These are phyloP conservation scores for Neonectria faginata DNA, from an alignment of 2,329 filamentous ascomycete species.

Conservation along the genomic window DNA sequence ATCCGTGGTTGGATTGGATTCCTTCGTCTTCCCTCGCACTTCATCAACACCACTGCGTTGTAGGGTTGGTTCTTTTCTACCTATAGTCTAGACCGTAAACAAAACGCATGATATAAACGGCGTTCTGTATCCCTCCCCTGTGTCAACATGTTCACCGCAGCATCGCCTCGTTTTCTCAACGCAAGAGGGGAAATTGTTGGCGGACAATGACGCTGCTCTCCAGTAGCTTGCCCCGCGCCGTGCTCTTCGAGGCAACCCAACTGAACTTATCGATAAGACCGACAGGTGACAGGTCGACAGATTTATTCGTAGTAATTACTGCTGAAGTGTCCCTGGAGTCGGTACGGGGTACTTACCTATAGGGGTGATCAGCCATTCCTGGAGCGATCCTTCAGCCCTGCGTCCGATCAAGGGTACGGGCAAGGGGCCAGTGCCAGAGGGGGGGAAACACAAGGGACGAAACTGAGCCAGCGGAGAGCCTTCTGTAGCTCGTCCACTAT, in stretches of 20 bases:
- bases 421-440: background rate
- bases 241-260: background rate
- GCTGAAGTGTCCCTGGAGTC: background rate
- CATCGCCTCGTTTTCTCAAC: background rate
- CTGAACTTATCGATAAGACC: background rate
- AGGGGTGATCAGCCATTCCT: background rate
- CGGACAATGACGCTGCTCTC: background rate
- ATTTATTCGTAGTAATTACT: background rate
- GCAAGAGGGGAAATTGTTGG: background rate
- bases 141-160: background rate
- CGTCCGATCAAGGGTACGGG: background rate
- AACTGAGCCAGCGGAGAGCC: background rate
- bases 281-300: background rate
- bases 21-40: background rate
- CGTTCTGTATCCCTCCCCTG: background rate
- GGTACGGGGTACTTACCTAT: background rate
- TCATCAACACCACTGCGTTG: background rate
- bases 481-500: background rate
- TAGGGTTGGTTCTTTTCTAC: background rate
- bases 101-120: background rate
- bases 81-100: background rate
- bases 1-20: background rate
- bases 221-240: background rate
- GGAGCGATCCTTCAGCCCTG: background rate
- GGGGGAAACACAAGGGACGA: background rate